Evolutionary conservation across 192 early-diverging fungal species (phyloP).

Genomic region (Chytriomyces sp.): DNA sequence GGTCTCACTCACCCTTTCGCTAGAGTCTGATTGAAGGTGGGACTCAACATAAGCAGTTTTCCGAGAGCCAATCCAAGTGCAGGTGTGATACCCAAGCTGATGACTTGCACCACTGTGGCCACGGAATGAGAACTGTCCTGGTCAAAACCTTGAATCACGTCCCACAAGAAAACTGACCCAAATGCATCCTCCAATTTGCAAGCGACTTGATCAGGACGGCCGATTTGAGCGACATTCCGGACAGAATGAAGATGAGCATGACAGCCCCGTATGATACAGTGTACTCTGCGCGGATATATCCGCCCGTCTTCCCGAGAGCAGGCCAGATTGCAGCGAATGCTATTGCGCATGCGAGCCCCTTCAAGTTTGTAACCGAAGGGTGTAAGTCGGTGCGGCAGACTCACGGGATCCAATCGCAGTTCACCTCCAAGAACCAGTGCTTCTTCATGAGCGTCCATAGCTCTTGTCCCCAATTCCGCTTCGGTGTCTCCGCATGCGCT

Average conservation of each 20-base stretch:
- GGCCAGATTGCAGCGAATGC: constrained; percentile 66
- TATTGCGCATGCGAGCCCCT: constrained; percentile 67
- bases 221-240: constrained; percentile 64
- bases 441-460: constrained; percentile 48
- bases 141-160: neutral
- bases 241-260: constrained; percentile 64
- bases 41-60: constrained; percentile 48
- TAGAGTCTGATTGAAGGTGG: constrained; percentile 55
- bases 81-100: constrained; percentile 63
- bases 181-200: constrained; percentile 60
- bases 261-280: constrained; percentile 69
- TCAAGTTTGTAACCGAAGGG: neutral
- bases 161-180: constrained; percentile 30
- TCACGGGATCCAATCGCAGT: neutral
- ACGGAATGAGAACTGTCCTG: neutral
- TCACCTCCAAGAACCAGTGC: constrained; percentile 59
- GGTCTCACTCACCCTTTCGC: constrained; percentile 46
- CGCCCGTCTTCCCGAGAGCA: constrained; percentile 54
- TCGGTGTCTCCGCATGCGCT: neutral
- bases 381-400: neutral
- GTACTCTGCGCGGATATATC: constrained; percentile 53
- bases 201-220: constrained; percentile 55
- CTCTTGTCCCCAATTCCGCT: neutral
- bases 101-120: constrained; percentile 55
- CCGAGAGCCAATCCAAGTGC: constrained; percentile 62